phyloP scores from a whole-genome alignment of 371 early-diverging fungal species.

The Haplosporangium sp. region DNA sequence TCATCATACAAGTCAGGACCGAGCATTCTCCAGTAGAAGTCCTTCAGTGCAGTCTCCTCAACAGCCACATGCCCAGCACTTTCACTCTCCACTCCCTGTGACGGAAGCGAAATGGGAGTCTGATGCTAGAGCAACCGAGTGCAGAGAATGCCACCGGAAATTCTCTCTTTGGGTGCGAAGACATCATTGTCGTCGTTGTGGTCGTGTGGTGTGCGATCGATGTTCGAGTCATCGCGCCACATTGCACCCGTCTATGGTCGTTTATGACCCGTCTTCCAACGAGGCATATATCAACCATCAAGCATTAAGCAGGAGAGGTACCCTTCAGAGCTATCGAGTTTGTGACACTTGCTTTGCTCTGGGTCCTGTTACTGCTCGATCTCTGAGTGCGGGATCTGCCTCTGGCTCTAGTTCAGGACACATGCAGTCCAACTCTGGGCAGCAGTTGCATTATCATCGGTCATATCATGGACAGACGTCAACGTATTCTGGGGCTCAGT shows the following conservation, averaged over 20 bases:
- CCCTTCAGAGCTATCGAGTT: conserved; percentile 66
- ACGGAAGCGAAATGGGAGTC: conserved; percentile 70
- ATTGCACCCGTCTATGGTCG: conserved; percentile 61
- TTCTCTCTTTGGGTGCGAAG: conserved; percentile 76
- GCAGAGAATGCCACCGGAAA: conserved; percentile 72
- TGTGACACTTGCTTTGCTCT: conserved; percentile 66
- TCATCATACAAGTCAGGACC: conserved; percentile 6
- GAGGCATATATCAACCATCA: conserved; percentile 58
- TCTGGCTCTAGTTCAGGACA: conserved; percentile 16
- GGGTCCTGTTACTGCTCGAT: conserved; percentile 8
- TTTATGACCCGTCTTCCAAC: conserved; percentile 62
- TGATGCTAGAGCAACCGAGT: conserved; percentile 72
- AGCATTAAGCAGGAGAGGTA: conserved; percentile 48
- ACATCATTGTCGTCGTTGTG: conserved; percentile 92
- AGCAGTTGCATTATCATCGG: conserved; percentile 15
- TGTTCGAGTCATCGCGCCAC: conserved; percentile 73
- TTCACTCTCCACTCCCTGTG: conserved; percentile 36
- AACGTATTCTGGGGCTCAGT: not conserved
- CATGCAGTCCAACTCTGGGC: conserved; percentile 10
- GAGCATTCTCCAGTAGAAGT: conserved; percentile 52
- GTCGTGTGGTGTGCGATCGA: conserved; percentile 80
- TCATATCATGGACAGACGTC: conserved; percentile 18
- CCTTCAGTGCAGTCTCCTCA: conserved; percentile 54
- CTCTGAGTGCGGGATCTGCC: conserved; percentile 8
- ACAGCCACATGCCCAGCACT: conserved; percentile 10